Conservation (phyloP, 2,329 filamentous ascomycete genomes). For the Pseudocercospora musae region DNA sequence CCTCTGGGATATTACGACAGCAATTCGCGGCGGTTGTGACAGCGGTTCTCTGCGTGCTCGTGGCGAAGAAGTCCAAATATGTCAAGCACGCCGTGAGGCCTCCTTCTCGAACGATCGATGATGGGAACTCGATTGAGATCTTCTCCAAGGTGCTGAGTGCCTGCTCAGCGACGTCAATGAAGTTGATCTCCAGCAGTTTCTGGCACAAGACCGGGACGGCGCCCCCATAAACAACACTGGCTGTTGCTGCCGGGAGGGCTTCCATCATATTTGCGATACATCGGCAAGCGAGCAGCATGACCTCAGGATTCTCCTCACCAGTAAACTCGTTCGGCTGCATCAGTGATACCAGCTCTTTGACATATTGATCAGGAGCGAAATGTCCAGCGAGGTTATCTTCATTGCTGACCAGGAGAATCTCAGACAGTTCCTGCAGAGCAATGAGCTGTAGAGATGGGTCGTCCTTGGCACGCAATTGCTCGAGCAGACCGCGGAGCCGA, state of each 20-base stretch:
- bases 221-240: constrained; percentile 95
- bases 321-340: constrained; percentile 84
- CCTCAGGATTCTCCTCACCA: constrained; percentile 87
- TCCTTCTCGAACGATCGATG: constrained; percentile 91
- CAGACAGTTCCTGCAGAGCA: constrained; percentile 87
- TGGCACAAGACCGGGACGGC: constrained; percentile 92
- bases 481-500: constrained; percentile 63
- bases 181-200: constrained; percentile 92
- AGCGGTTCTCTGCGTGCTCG: constrained; percentile 91
- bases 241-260: constrained; percentile 84
- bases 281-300: constrained; percentile 94
- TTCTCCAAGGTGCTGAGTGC: constrained; percentile 95
- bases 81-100: constrained; percentile 93
- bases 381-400: constrained; percentile 95
- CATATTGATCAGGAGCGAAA: constrained; percentile 89
- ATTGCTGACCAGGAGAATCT: constrained; percentile 89
- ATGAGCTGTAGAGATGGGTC: constrained; percentile 86
- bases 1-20: constrained; percentile 92
- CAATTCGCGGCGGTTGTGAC: constrained; percentile 98
- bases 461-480: constrained; percentile 71
- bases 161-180: constrained; percentile 96
- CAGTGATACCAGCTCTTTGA: constrained; percentile 85
- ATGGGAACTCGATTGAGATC: constrained; percentile 93
- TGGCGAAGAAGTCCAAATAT: constrained; percentile 96
- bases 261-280: constrained; percentile 98